Conservation (phyloP, 129 eudicot genomes). For the Rutidosis leptorrhynchoides region DNA sequence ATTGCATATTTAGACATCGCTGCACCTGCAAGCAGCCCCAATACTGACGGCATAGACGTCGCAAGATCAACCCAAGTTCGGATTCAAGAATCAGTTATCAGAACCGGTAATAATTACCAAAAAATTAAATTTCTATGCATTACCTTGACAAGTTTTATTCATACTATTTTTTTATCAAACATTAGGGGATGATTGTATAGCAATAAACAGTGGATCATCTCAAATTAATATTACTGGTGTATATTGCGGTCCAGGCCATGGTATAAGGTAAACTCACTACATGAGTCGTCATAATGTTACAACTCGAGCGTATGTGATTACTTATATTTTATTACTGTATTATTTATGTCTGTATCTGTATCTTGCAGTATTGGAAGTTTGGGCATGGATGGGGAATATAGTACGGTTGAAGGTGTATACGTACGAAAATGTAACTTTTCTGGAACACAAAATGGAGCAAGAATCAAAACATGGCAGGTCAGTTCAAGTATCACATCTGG, state of each 20-base stretch:
- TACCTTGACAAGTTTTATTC: background rate
- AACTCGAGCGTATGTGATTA: background rate
- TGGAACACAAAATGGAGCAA: conserved; percentile 43
- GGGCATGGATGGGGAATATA: conserved; percentile 32
- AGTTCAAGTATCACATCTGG: background rate
- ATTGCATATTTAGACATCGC: conserved; percentile 26
- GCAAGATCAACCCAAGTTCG: conserved; percentile 29
- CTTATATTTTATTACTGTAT: no score
- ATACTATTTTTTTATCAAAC: background rate
- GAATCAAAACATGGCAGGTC: conserved; percentile 84
- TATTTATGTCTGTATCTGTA: background rate
- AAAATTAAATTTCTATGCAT: background rate
- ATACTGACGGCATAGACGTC: conserved; percentile 39
- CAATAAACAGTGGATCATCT: conserved; percentile 29
- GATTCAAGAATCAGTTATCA: conserved; percentile 19
- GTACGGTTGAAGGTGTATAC: conserved; percentile 30
- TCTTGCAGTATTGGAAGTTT: conserved; percentile 52
- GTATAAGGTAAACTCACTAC: conserved; percentile 33
- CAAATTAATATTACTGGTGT: conserved; percentile 27
- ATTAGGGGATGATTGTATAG: conserved; percentile 38
- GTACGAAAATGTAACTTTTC: conserved; percentile 32
- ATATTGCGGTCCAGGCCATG: conserved; percentile 41
- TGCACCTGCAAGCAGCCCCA: conserved; percentile 38
- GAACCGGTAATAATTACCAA: conserved; percentile 22
- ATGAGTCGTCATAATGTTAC: background rate